Evolutionary conservation across 441 rosid genomes (phyloP).

Genomic region (Gossypium trilobum): DNA sequence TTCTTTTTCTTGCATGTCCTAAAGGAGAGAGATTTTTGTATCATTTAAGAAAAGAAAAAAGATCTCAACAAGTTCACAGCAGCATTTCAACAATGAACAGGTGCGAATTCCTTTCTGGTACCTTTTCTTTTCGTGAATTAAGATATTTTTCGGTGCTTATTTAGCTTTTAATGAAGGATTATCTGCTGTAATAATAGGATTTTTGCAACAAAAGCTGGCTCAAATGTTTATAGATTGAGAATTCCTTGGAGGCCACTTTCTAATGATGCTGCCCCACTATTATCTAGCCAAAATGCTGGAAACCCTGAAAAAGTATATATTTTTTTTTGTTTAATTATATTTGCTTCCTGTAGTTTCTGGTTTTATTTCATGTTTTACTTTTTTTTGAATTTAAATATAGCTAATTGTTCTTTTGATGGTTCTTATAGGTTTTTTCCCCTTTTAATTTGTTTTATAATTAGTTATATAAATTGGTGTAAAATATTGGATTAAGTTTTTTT

Average conservation of each 20-base stretch:
- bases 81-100: constrained; percentile 9
- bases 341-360: background rate
- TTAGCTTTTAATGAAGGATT: constrained; percentile 4
- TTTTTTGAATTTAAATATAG: background rate
- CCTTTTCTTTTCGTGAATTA: background rate
- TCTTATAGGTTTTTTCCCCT: background rate
- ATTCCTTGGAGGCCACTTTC: constrained; percentile 28
- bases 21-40: background rate
- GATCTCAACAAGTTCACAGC: background rate
- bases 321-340: background rate
- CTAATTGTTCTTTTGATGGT: background rate
- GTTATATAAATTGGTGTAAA: constrained; percentile 1
- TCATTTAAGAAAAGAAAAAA: background rate
- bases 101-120: background rate
- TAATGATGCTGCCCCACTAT: constrained; percentile 18
- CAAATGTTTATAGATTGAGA: constrained; percentile 24
- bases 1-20: background rate
- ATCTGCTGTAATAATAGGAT: constrained; percentile 25
- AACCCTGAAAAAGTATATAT: constrained; percentile 32
- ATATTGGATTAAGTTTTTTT: constrained; percentile 1
- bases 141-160: background rate
- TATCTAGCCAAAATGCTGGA: constrained; percentile 17
- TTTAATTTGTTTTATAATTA: background rate
- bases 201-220: constrained; percentile 26
- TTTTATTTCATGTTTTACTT: background rate